Conservation (phyloP, 768 basidiomycete species). For the Mrakia gelida region DNA sequence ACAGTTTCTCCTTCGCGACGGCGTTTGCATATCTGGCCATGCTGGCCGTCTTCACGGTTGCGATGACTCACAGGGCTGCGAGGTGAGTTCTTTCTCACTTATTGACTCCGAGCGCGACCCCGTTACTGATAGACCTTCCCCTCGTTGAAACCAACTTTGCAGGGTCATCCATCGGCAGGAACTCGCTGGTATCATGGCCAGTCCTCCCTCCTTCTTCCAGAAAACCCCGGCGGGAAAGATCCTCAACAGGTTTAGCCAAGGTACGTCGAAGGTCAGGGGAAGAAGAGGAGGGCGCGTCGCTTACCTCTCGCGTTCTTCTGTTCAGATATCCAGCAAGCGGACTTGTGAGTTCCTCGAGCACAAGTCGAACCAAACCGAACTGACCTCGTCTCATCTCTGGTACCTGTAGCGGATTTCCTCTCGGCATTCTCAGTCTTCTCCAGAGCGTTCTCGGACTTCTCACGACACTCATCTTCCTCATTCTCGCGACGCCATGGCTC, state of each 20-base stretch:
- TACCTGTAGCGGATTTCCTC: not conserved
- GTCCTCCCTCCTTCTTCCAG: slow-evolving; percentile 20
- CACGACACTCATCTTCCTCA: not conserved
- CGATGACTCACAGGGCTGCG: not conserved
- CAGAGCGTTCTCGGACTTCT: not conserved
- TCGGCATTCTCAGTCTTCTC: not conserved
- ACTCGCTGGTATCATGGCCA: slow-evolving; percentile 10
- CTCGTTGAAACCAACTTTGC: too few relatives aligned
- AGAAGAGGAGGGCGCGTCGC: not conserved
- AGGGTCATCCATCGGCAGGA: slow-evolving; percentile 6
- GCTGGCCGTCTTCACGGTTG: not conserved
- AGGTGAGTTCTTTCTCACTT: not conserved
- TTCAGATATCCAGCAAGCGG: slow-evolving; percentile 21
- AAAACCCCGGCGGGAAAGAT: slow-evolving; percentile 14
- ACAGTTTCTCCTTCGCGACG: not conserved
- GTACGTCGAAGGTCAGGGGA: not conserved
- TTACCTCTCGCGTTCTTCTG: not conserved
- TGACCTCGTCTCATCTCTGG: not conserved
- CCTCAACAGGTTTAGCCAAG: slow-evolving; percentile 22
- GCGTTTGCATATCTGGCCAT: not conserved
- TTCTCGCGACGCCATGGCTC: slow-evolving; percentile 30
- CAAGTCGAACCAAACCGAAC: too few relatives aligned
- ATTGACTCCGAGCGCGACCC: not conserved
- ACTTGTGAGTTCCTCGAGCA: not conserved
- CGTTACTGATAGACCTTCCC: too few relatives aligned